phyloP scores from a whole-genome alignment of 495 filamentous ascomycete species.

The Podospora pseudocomata region DNA sequence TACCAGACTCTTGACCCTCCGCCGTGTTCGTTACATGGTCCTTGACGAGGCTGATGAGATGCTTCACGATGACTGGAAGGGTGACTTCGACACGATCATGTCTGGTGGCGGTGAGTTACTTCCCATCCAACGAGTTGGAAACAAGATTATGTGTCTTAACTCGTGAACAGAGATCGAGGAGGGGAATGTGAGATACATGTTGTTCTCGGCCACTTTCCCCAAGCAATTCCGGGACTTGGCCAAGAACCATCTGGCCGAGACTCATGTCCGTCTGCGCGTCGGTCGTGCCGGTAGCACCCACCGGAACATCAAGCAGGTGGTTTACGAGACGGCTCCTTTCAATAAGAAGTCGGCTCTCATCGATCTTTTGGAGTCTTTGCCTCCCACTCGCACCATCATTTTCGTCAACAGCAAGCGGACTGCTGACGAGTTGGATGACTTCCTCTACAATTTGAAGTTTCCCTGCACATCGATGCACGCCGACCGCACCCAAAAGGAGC shows the following conservation, averaged over 20 bases:
- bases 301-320: slow-evolving; percentile 71
- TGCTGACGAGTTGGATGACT: slow-evolving; percentile 83
- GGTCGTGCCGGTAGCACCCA: slow-evolving; percentile 81
- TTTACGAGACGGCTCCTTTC: slow-evolving; percentile 58
- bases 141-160: slow-evolving; percentile 12
- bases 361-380: slow-evolving; percentile 64
- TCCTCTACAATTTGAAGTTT: slow-evolving; percentile 69
- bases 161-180: slow-evolving; percentile 64
- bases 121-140: background rate
- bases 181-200: slow-evolving; percentile 73
- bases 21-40: slow-evolving; percentile 75
- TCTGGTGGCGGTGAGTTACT: slow-evolving; percentile 64
- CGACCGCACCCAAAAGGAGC: slow-evolving; percentile 84
- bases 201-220: slow-evolving; percentile 94
- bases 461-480: slow-evolving; percentile 84
- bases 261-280: slow-evolving; percentile 73
- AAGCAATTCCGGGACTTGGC: slow-evolving; percentile 72
- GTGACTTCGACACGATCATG: slow-evolving; percentile 66
- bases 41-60: slow-evolving; percentile 97
- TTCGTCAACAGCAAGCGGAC: slow-evolving; percentile 79
- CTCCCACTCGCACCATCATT: slow-evolving; percentile 77
- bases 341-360: slow-evolving; percentile 67
- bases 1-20: slow-evolving; percentile 62
- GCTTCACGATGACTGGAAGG: slow-evolving; percentile 70
- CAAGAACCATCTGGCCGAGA: slow-evolving; percentile 62